These are phyloP conservation scores for Silybum marianum DNA, from an alignment of 129 eudicot species.

Conservation along the genomic window DNA sequence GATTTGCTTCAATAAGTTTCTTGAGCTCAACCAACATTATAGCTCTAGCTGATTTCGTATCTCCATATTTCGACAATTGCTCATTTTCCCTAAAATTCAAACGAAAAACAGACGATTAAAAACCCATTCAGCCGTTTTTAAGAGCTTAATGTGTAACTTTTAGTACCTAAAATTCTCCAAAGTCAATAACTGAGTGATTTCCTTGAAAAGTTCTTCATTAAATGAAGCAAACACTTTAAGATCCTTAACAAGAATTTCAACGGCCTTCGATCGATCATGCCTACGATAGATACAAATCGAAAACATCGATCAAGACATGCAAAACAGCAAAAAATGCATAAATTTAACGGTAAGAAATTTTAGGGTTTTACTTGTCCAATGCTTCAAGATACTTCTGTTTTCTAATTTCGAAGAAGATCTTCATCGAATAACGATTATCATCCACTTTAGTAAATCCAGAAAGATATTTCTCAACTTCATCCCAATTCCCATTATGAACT, in stretches of 20 bases:
- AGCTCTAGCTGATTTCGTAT: conserved; percentile 89
- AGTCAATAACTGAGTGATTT: conserved; percentile 85
- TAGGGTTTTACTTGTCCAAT: conserved; percentile 68
- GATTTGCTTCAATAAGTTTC: conserved; percentile 94
- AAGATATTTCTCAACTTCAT: conserved; percentile 86
- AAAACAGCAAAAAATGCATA: background rate
- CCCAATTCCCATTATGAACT: conserved; percentile 91
- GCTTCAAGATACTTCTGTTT: conserved; percentile 98
- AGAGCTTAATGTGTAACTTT: background rate
- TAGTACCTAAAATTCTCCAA: conserved; percentile 84
- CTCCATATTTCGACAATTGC: conserved; percentile 88
- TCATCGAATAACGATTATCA: conserved; percentile 93
- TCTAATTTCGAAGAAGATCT: conserved; percentile 89
- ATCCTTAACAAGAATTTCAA: conserved; percentile 90
- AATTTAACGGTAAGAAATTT: background rate
- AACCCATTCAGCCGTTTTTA: background rate
- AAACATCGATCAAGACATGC: conserved; percentile 16
- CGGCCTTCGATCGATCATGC: conserved; percentile 86
- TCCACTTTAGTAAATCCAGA: conserved; percentile 92
- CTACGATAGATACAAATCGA: conserved; percentile 29
- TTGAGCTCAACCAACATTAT: conserved; percentile 93
- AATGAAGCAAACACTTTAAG: conserved; percentile 93
- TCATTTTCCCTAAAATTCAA: conserved; percentile 75
- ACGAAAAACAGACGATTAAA: background rate
- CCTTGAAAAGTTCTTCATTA: conserved; percentile 91